Conservation (phyloP, 31 red algal genomes). For the Odonthalia washingtoniensis region DNA sequence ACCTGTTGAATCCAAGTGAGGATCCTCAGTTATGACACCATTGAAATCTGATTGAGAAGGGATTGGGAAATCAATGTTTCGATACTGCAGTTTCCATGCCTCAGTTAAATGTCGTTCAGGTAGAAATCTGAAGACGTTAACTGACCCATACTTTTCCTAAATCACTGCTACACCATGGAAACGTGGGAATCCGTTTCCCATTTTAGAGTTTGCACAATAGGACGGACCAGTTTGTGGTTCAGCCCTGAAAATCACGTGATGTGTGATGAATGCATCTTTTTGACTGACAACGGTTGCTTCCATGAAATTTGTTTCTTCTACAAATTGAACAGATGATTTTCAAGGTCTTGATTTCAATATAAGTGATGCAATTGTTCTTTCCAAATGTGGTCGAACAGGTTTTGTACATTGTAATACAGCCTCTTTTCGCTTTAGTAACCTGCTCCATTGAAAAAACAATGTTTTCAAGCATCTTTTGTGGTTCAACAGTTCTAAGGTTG, state of each 20-base stretch:
- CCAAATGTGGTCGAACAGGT: conserved; percentile 9
- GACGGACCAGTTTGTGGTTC: too few species aligned
- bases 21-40: too few species aligned
- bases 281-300: conserved; percentile 41
- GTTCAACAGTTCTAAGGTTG: conserved; percentile 30
- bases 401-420: not conserved
- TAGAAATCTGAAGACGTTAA: too few species aligned
- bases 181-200: conserved; percentile 33
- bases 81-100: too few species aligned
- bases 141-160: conserved; percentile 38
- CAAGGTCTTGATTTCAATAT: too few species aligned
- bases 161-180: conserved; percentile 36
- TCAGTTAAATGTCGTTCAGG: too few species aligned
- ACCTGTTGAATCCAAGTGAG: too few species aligned
- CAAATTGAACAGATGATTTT: conserved; percentile 18
- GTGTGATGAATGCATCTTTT: not conserved
- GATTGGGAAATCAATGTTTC: too few species aligned
- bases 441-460: conserved; percentile 19
- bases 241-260: not conserved
- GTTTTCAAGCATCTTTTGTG: not conserved
- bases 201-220: conserved; percentile 40
- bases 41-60: too few species aligned
- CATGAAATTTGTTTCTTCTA: conserved; percentile 11
- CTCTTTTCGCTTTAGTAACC: conserved; percentile 25
- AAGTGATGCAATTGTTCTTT: too few species aligned